Evolutionary conservation across 2,329 filamentous ascomycete species (phyloP), one percentile per base, ranked within the genome.

Genomic region (Eutypa lata): DNA sequence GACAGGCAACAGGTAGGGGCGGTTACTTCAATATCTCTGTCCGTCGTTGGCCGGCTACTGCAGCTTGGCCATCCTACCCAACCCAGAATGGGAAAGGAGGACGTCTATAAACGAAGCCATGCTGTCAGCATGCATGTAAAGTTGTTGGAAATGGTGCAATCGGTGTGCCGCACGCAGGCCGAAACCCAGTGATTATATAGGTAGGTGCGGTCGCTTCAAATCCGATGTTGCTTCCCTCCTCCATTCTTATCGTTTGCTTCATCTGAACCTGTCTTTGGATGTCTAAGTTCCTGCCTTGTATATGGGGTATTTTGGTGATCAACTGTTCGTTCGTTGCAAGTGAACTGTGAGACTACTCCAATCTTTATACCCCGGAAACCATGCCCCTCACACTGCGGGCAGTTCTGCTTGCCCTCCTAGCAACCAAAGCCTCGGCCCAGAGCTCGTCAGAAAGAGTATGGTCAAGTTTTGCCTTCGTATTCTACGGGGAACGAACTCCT

Each of bases 401-500:
- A 19, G 18, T 35, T 13, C 28, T 48, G 10, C 48, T 63, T 19
- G 50, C 61, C 10, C 42, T 57, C n/a, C 45, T 69, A 24, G 53
- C 57, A 19, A 56, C 57, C 35, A 53, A 57, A 33, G 53, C 61
- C 16, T 26, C 53, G 19, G 73, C 70, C 7, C 69, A 74, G 48
- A 61, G 65, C 13, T 54, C 56, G 18, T 64, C 61, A 38, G 69
- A 73, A 48, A 75, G 68, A 24, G 73, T 82, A 48, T 81, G 78
- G 76, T 74, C 76, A 3, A 75, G 74, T 0, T 73, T 77, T 43
- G 74, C 72, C 22, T 80, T 74, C 62, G 59, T 81, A 57, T 69
- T 76, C 55, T 68, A 83, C 59, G 82, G 82, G 60, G 81, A 85
- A 61, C 78, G 72, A 40, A 80, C 74, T 4, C 81, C 81, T 2